These are phyloP conservation scores for Leptographium lundbergii DNA, from an alignment of 2,329 filamentous ascomycete genomes.

Conservation along the genomic window DNA sequence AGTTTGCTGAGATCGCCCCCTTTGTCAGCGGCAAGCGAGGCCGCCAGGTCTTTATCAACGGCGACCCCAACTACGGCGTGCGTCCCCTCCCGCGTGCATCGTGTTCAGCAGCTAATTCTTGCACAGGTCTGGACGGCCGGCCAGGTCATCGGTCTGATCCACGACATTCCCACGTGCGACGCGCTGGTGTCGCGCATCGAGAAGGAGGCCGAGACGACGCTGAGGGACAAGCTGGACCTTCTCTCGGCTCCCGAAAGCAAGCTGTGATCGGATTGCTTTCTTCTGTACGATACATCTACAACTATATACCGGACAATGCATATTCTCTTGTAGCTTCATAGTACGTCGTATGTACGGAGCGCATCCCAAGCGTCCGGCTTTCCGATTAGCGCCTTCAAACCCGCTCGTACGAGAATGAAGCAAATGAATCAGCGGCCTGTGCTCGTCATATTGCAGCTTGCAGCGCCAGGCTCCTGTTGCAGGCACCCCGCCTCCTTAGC, in stretches of 20 bases:
- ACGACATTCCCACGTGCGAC: conserved; percentile 68
- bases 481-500: background rate
- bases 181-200: conserved; percentile 61
- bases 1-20: conserved; percentile 80
- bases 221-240: conserved; percentile 46
- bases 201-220: conserved; percentile 56
- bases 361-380: too few species aligned
- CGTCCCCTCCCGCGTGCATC: conserved; percentile 24
- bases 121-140: conserved; percentile 86
- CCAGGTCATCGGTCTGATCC: conserved; percentile 82
- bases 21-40: conserved; percentile 85
- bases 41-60: conserved; percentile 80
- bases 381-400: background rate
- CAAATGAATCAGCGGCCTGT: background rate
- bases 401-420: background rate
- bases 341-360: too few species aligned
- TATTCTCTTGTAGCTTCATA: too few species aligned
- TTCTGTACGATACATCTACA: background rate
- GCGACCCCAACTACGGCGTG: conserved; percentile 82
- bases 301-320: too few species aligned
- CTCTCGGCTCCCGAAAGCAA: conserved; percentile 41
- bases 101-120: background rate
- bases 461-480: background rate
- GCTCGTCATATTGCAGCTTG: background rate
- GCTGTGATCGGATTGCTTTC: conserved; percentile 27